A percentile compares a stretch with the other conserved stretches of the same genome.
Conservation (phyloP, 1,139 yeast species). For the Hansenula anomala region DNA sequence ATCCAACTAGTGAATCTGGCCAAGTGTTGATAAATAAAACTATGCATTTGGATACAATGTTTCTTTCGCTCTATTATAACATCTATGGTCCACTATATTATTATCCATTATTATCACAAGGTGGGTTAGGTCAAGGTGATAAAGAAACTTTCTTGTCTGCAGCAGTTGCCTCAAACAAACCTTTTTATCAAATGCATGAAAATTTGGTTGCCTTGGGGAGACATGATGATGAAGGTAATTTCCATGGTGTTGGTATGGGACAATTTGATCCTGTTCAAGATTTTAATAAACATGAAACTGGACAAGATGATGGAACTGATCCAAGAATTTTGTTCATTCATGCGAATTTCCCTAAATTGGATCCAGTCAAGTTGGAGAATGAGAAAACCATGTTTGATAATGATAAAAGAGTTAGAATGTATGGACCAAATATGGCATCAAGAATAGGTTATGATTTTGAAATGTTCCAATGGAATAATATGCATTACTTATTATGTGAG, state of each 20-base stretch:
- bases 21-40: slow-evolving; percentile 62
- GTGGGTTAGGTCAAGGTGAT: slow-evolving; percentile 81
- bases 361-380: no score
- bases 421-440: slow-evolving; percentile 48
- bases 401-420: slow-evolving; percentile 37
- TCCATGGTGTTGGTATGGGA: slow-evolving; percentile 61
- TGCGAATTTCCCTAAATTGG: neutral
- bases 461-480: slow-evolving; percentile 53
- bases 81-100: slow-evolving; percentile 48
- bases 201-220: slow-evolving; percentile 46
- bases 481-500: slow-evolving; percentile 55
- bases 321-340: neutral
- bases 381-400: no score
- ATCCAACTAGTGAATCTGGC: slow-evolving; percentile 74
- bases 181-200: slow-evolving; percentile 57
- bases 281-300: slow-evolving; percentile 1
- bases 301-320: no score
- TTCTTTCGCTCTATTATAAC: slow-evolving; percentile 68
- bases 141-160: slow-evolving; percentile 82
- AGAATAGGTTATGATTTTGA: slow-evolving; percentile 58
- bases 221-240: slow-evolving; percentile 33
- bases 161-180: slow-evolving; percentile 50
- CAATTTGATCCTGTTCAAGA: slow-evolving; percentile 61
- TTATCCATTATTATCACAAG: slow-evolving; percentile 60
- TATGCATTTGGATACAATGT: slow-evolving; percentile 53